phyloP scores from a whole-genome alignment of 148 eudicot genomes.

The Amaranthus hypochondriacus region DNA sequence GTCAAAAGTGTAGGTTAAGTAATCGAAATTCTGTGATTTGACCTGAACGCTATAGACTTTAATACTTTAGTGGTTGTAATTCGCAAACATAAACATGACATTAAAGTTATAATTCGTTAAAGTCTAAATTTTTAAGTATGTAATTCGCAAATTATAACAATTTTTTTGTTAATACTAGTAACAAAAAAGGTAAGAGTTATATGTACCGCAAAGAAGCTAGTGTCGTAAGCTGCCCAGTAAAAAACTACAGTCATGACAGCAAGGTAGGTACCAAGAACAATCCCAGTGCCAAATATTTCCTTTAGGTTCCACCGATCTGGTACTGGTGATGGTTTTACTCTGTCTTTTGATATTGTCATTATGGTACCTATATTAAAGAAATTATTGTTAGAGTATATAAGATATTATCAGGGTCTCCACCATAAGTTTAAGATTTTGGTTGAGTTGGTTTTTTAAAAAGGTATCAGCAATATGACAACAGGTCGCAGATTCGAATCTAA shows the following conservation, averaged over 20 bases:
- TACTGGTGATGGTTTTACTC: constrained; percentile 79
- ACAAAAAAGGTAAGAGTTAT: background rate
- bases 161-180: too few species aligned
- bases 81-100: too few species aligned
- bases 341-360: constrained; percentile 88
- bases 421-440: too few species aligned
- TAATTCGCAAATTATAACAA: too few species aligned
- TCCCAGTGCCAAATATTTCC: constrained; percentile 76
- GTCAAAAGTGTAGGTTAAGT: too few species aligned
- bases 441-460: background rate
- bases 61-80: too few species aligned
- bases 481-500: too few species aligned
- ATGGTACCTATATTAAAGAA: constrained; percentile 49
- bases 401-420: background rate
- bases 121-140: too few species aligned
- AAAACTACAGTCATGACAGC: constrained; percentile 72
- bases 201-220: constrained; percentile 56
- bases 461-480: too few species aligned
- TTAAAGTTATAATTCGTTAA: too few species aligned
- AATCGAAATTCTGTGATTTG: too few species aligned
- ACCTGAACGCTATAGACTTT: too few species aligned
- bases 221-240: constrained; percentile 55
- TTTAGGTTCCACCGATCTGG: constrained; percentile 88
- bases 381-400: background rate
- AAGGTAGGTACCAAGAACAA: constrained; percentile 59